Base-by-base conservation (phyloP, 495 filamentous ascomycete species). In the Penicillium waksmanii region DNA sequence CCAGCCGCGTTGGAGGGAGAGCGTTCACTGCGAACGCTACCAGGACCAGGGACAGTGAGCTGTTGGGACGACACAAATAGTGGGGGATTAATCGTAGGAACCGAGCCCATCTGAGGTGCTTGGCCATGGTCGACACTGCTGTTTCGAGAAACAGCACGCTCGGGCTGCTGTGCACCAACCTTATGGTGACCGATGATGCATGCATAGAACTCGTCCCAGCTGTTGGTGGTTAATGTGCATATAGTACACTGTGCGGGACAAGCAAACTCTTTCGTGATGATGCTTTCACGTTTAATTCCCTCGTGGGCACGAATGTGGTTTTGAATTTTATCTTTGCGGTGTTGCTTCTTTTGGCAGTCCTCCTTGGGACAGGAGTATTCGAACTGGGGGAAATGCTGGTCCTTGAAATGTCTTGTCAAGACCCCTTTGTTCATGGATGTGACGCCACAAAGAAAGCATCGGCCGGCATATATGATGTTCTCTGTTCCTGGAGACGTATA, bases 401-500 rank as follows among this genome's bases (percentile, higher is more conserved):
- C 27, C 12, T 33, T 44, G n/a, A 47, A 6, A n/a, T 56, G 53
- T 12, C 53, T 33, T 9, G 42, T 56, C 33, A 56, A 47, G 25
- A 31, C 33, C 23, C 46, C 46, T 27, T n/a, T 48, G 23, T 48
- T 48, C 15, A 12, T 23, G n/a, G 21, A 23, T 27, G 18, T 6
- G 15, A 12, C 9, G 21, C 21, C 46, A 27, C 46, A 48, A 9
- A 27, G 6, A 3, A 48, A 6, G 23, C 46, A 44, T 6, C 17
- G 17, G 7, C 15, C 17, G 15, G n/a, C 8, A 27, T 27, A 31
- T 5, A 13, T 9, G 23, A 27, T 9, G 19, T 3, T 48, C 15
- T 48, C 46, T 4, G 43, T 12, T 46, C 15, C 12, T 40, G 11
- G 36, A n/a, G 15, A n/a, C 3, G 42, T 5, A 19, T 12, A 18